Evolutionary conservation across 371 early-diverging fungal species (phyloP).

Genomic region (Chytridium lagenaria): DNA sequence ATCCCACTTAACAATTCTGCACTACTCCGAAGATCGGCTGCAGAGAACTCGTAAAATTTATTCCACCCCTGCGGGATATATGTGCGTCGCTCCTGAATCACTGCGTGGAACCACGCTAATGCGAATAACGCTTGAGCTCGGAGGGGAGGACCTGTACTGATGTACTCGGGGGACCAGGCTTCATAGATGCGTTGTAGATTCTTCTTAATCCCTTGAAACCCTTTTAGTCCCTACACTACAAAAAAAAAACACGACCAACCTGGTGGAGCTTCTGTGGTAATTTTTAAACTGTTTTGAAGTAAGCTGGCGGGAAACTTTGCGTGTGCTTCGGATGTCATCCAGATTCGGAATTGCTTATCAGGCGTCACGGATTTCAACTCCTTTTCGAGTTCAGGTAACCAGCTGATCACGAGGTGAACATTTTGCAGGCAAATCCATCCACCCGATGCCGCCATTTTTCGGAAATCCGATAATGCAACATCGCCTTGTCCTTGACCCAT

Average conservation of each 20-base stretch:
- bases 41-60: slow-evolving; percentile 65
- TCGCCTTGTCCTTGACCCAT: slow-evolving; percentile 69
- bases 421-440: slow-evolving; percentile 65
- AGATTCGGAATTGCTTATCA: slow-evolving; percentile 53
- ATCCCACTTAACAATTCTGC: slow-evolving; percentile 51
- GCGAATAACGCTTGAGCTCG: slow-evolving; percentile 59
- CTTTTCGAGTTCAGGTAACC: slow-evolving; percentile 55
- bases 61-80: slow-evolving; percentile 68
- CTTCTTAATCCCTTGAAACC: slow-evolving; percentile 53
- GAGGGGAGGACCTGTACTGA: slow-evolving; percentile 39
- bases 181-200: slow-evolving; percentile 57
- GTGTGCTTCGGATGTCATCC: slow-evolving; percentile 59
- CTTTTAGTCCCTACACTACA: neutral
- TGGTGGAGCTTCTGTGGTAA: slow-evolving; percentile 61
- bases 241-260: slow-evolving; percentile 32
- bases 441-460: slow-evolving; percentile 40
- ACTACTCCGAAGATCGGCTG: slow-evolving; percentile 58
- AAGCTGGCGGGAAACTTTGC: slow-evolving; percentile 49
- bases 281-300: slow-evolving; percentile 51
- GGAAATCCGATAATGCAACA: slow-evolving; percentile 46
- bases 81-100: slow-evolving; percentile 61
- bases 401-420: slow-evolving; percentile 58
- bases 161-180: slow-evolving; percentile 53
- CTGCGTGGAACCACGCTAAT: slow-evolving; percentile 65
- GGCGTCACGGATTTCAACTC: slow-evolving; percentile 41